Conservation (phyloP, 306 rosid genomes). For the Vicia faba region DNA sequence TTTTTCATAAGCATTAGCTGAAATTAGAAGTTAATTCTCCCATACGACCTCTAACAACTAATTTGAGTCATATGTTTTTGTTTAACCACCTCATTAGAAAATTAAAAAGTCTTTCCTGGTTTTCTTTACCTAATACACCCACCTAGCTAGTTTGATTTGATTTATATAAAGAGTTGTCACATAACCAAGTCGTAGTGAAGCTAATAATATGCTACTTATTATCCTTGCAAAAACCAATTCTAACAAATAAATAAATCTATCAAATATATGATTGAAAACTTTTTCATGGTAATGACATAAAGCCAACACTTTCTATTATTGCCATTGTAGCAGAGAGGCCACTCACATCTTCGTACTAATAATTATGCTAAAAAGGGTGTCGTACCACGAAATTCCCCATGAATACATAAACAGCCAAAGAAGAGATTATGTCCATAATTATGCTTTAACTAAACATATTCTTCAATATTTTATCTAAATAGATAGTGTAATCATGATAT, state of each 20-base stretch:
- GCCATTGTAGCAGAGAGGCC: conserved; percentile 46
- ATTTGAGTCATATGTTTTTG: too few relatives aligned
- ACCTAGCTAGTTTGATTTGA: background rate
- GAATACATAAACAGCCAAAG: conserved; percentile 42
- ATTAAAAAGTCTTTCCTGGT: too few relatives aligned
- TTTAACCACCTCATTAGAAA: too few relatives aligned
- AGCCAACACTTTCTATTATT: conserved; percentile 59
- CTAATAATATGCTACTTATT: background rate
- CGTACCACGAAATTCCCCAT: conserved; percentile 59
- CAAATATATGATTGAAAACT: conserved; percentile 48
- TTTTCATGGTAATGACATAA: conserved; percentile 75
- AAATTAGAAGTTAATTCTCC: too few relatives aligned
- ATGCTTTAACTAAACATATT: conserved; percentile 2
- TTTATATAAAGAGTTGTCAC: background rate
- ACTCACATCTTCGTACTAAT: conserved; percentile 44
- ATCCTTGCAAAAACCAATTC: background rate
- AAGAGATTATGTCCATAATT: conserved; percentile 42
- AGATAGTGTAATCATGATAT: background rate
- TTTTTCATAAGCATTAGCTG: too few relatives aligned
- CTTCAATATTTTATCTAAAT: conserved; percentile 21
- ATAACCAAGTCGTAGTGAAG: background rate
- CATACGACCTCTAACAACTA: too few relatives aligned
- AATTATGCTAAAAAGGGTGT: conserved; percentile 60
- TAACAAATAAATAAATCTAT: background rate
- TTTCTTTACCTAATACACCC: too few relatives aligned